Evolutionary conservation across 2,329 filamentous ascomycete genomes (phyloP).

Genomic region (Grosmannia penicillata): DNA sequence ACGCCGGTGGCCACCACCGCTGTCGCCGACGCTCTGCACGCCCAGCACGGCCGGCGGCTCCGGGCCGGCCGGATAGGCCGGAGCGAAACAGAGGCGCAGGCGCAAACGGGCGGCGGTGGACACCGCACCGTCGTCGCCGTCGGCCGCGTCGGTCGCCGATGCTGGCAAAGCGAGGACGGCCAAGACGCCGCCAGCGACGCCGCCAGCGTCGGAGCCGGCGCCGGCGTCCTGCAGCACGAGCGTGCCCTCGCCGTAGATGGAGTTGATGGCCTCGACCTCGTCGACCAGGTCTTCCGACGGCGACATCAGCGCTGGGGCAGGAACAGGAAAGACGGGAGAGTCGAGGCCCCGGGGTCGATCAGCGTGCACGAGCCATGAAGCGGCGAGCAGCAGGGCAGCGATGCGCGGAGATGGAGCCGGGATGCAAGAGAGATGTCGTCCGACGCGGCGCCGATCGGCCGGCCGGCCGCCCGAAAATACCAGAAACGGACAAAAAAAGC

Average conservation of each 20-base stretch:
- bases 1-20: constrained; percentile 31
- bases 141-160: constrained; percentile 18
- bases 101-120: constrained; percentile 44
- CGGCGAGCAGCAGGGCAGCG: not conserved
- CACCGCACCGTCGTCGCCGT: constrained; percentile 24
- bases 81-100: constrained; percentile 53
- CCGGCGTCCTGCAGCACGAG: constrained; percentile 27
- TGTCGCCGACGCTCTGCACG: constrained; percentile 60
- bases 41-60: constrained; percentile 59
- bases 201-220: constrained; percentile 12
- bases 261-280: constrained; percentile 70
- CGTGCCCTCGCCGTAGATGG: constrained; percentile 62
- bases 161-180: constrained; percentile 50
- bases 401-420: not conserved
- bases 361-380: not conserved
- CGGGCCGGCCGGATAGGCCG: constrained; percentile 49
- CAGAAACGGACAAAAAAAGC: constrained; percentile 1
- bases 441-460: no score
- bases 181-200: constrained; percentile 19
- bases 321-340: not conserved
- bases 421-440: not conserved
- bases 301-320: constrained; percentile 5
- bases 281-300: constrained; percentile 46
- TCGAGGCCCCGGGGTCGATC: no score
- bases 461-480: not conserved